Percentiles rank a stretch among this genome's conserved stretches.
Evolutionary conservation across 495 filamentous ascomycete genomes (phyloP).

Genomic region (Hypomontagnella monticulosa): DNA sequence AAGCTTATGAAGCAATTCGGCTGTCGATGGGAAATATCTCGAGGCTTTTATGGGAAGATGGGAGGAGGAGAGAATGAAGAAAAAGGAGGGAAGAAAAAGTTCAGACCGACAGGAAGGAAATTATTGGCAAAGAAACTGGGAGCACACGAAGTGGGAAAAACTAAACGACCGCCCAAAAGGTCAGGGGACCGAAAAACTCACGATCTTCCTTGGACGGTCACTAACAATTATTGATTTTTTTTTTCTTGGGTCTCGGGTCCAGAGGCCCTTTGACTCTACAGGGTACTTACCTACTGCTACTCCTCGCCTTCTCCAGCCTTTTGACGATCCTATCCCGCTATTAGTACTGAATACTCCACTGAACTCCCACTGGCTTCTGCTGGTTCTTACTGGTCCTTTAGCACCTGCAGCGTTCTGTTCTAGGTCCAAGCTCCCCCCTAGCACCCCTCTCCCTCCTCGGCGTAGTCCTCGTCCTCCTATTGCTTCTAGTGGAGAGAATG

Average conservation of each 20-base stretch:
- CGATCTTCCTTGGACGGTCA: slow-evolving; percentile 44
- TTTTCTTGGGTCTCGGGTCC: slow-evolving; percentile 4
- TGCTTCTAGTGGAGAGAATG: background rate
- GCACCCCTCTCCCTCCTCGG: slow-evolving; percentile 11
- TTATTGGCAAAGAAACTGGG: slow-evolving; percentile 17
- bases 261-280: background rate
- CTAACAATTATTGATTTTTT: slow-evolving; percentile 36
- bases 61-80: slow-evolving; percentile 2
- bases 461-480: background rate
- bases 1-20: slow-evolving; percentile 13
- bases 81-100: slow-evolving; percentile 19
- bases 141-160: slow-evolving; percentile 40
- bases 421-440: background rate
- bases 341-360: background rate
- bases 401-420: background rate
- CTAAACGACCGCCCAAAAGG: slow-evolving; percentile 39
- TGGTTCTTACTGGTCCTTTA: background rate
- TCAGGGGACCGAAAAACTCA: slow-evolving; percentile 47
- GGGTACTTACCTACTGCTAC: too few relatives aligned
- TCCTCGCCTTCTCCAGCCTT: slow-evolving; percentile 22
- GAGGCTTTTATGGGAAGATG: slow-evolving; percentile 15
- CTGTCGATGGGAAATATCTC: background rate
- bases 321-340: slow-evolving; percentile 26
- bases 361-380: slow-evolving; percentile 1
- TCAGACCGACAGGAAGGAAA: slow-evolving; percentile 19